Percentiles rank a stretch among this genome's conserved stretches.
phyloP scores from a whole-genome alignment of 345 rosid species.

The Gossypium stocksii region DNA sequence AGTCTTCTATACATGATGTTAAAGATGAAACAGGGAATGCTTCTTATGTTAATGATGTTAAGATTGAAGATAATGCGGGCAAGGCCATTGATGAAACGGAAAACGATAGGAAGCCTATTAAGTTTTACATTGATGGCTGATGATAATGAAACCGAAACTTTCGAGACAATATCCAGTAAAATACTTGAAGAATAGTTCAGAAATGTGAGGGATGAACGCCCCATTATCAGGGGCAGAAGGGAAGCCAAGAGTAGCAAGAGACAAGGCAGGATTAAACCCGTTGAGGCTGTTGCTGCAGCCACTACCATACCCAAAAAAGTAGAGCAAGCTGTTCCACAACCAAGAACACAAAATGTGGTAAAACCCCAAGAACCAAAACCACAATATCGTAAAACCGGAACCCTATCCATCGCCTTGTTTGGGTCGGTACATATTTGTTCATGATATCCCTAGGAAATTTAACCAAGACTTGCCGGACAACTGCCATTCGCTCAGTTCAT shows the following conservation, averaged over 20 bases:
- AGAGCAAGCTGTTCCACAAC: background rate
- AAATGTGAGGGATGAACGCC: background rate
- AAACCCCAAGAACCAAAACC: background rate
- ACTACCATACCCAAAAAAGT: background rate
- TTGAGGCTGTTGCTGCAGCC: background rate
- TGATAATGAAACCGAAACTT: slow-evolving; percentile 23
- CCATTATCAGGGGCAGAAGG: background rate
- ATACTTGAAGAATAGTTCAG: background rate
- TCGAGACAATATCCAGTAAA: slow-evolving; percentile 6
- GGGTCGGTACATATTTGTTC: slow-evolving; percentile 41
- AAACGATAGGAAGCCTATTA: slow-evolving; percentile 12
- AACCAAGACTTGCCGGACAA: slow-evolving; percentile 58
- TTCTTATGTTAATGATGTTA: slow-evolving; percentile 17
- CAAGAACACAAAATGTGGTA: background rate
- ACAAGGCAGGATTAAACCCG: background rate
- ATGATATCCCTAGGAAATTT: slow-evolving; percentile 50
- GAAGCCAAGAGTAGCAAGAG: background rate
- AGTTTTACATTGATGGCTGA: slow-evolving; percentile 2
- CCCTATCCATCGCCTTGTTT: slow-evolving; percentile 14
- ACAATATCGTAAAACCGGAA: background rate
- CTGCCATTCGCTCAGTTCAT: slow-evolving; percentile 45
- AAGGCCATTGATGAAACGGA: slow-evolving; percentile 25
- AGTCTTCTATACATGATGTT: slow-evolving; percentile 17
- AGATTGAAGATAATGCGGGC: slow-evolving; percentile 21
- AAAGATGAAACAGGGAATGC: background rate